Base-by-base conservation (phyloP, 768 basidiomycete species). In the Xerocomus spinulosus region DNA sequence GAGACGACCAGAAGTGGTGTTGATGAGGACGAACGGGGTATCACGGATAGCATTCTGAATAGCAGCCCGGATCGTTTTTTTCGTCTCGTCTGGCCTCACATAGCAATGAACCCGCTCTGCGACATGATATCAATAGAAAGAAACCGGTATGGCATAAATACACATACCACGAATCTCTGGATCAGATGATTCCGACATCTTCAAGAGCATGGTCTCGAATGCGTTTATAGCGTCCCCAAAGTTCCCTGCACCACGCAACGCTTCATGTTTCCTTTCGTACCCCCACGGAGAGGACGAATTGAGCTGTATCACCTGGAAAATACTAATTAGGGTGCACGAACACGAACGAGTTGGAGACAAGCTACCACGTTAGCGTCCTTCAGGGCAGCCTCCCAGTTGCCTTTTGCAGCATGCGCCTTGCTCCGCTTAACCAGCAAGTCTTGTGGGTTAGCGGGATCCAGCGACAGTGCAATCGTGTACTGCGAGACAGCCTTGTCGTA, bases 381-480 rank as follows among this genome's bases (percentile, higher is more conserved):
- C 5, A 55, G 32, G 0, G 51, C 54, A 12, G 39, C 32, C 23
- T 23, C 30, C 44, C 37, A 54, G 6, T 20, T 10, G 9, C 9
- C 20, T 21, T 20, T 37, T 7, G 5, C 20, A 13, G 35, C 20
- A 9, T 14, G 9, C 3, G 20, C 35, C 20, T 37, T 21, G 20
- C 35, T 37, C 13, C 35, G 18, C 35, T 13, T 13, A 37, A 9
- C 18, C 20, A 37, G 4, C 18, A 37, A 10, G 10, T 20, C 13
- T 21, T 5, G 12, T 9, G 20, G 20, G 20, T 9, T 21, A 21
- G 35, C 5, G 9, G 35, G 35, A 37, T 21, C 21, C 18, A 37
- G 5, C 6, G 35, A 23, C 35, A 37, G 35, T 13, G 35, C 35
- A 14, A 4, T 12, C 10, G 35, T 37, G 20, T 37, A 37, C 35